These are phyloP conservation scores for Cytospora paraplurivora DNA, from an alignment of 2,329 filamentous ascomycete species.

Conservation along the genomic window DNA sequence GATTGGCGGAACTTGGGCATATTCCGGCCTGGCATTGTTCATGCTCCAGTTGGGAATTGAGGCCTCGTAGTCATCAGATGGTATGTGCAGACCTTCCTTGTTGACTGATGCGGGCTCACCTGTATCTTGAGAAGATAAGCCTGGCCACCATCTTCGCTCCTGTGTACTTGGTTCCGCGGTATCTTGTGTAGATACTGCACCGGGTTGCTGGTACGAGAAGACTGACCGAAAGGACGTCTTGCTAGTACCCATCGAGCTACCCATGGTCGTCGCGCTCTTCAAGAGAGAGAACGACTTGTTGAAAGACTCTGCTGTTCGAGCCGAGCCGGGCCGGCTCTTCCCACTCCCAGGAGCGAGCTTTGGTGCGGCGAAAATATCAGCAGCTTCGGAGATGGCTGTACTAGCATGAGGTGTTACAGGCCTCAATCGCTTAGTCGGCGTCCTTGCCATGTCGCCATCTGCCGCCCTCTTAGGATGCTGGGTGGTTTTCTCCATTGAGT, in stretches of 20 bases:
- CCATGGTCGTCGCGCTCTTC: neutral
- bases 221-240: slow-evolving; percentile 37
- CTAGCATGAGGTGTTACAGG: neutral
- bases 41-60: neutral
- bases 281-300: slow-evolving; percentile 30
- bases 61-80: neutral
- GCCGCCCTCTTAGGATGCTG: slow-evolving; percentile 8
- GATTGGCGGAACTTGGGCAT: neutral
- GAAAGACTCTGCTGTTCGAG: slow-evolving; percentile 25
- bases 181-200: slow-evolving; percentile 37
- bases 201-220: slow-evolving; percentile 38
- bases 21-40: neutral
- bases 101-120: neutral
- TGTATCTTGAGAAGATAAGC: neutral
- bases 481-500: slow-evolving; percentile 13
- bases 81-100: slow-evolving; percentile 7
- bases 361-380: neutral
- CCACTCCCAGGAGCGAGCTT: neutral
- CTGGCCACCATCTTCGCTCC: slow-evolving; percentile 5
- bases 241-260: slow-evolving; percentile 38
- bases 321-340: neutral
- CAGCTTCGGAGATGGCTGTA: neutral
- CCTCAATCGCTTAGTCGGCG: slow-evolving; percentile 10
- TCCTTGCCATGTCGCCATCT: neutral
- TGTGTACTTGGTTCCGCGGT: slow-evolving; percentile 38